Conservation (phyloP, 2,329 filamentous ascomycete genomes). For the Cryphonectria naterciae region DNA sequence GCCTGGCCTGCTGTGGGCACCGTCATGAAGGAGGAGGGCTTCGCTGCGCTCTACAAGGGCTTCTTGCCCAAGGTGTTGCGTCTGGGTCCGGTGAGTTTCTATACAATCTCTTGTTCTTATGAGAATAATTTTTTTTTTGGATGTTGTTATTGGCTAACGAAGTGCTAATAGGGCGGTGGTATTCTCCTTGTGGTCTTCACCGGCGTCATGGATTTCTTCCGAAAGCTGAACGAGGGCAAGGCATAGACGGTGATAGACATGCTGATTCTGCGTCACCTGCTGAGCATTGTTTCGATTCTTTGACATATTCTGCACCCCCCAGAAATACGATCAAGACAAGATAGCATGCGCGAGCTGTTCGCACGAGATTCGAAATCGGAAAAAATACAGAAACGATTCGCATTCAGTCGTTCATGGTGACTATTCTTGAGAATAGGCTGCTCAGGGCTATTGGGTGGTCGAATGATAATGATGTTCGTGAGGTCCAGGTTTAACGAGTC, state of each 20-base stretch:
- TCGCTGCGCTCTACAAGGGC: slow-evolving; percentile 92
- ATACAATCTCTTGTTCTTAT: slow-evolving; percentile 34
- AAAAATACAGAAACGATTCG: neutral
- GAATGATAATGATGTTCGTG: neutral
- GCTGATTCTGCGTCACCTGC: neutral
- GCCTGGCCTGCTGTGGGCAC: slow-evolving; percentile 85
- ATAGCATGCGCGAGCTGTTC: slow-evolving; percentile 10
- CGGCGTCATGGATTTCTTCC: slow-evolving; percentile 92
- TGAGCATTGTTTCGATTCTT: slow-evolving; percentile 4
- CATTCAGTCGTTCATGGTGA: neutral
- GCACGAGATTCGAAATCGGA: neutral
- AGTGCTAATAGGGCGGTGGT: slow-evolving; percentile 47
- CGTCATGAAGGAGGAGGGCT: slow-evolving; percentile 92
- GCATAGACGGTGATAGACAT: slow-evolving; percentile 12
- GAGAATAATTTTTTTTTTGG: slow-evolving; percentile 45
- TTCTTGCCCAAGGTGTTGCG: slow-evolving; percentile 94
- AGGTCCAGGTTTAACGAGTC: neutral
- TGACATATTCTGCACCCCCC: slow-evolving; percentile 10
- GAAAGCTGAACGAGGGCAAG: slow-evolving; percentile 54
- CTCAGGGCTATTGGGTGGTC: neutral
- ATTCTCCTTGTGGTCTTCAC: slow-evolving; percentile 85
- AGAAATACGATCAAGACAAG: slow-evolving; percentile 8
- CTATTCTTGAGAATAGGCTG: neutral
- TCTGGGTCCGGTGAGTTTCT: slow-evolving; percentile 58
- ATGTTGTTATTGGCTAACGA: neutral